Conservation (phyloP, 768 basidiomycete species). For the Infundibulicybe gibba region DNA sequence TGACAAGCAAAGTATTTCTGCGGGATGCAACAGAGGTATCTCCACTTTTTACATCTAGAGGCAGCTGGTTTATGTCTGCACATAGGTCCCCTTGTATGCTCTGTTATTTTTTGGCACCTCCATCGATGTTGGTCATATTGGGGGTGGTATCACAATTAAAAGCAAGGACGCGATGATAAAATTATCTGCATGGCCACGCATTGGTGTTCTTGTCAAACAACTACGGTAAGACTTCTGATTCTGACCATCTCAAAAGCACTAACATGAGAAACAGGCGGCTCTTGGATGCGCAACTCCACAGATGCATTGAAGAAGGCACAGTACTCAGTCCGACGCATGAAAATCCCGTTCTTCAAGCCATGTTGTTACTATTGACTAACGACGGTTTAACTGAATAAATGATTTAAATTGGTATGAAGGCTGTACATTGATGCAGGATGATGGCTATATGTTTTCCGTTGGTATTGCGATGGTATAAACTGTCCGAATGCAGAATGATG, state of each 20-base stretch:
- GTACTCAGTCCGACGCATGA: constrained; percentile 40
- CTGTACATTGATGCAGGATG: not conserved
- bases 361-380: constrained; percentile 22
- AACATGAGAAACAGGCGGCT: constrained; percentile 43
- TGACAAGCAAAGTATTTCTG: constrained; percentile 81
- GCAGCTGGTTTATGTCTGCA: not conserved
- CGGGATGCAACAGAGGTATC: constrained; percentile 83
- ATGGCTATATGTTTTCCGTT: not conserved
- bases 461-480: too few species aligned
- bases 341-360: constrained; percentile 48
- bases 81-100: constrained; percentile 82
- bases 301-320: constrained; percentile 60
- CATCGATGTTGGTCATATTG: constrained; percentile 75
- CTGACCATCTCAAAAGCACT: not conserved
- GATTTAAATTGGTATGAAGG: not conserved
- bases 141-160: constrained; percentile 68
- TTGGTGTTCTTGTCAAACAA: constrained; percentile 87
- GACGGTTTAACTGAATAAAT: constrained; percentile 14
- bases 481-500: too few species aligned
- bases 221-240: constrained; percentile 48
- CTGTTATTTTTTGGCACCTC: constrained; percentile 81
- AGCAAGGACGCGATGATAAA: constrained; percentile 51
- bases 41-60: too few species aligned
- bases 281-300: constrained; percentile 64
- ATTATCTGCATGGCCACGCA: constrained; percentile 83